Evolutionary conservation across 345 rosid species (phyloP), one percentile per base, ranked within the genome.

Genomic region (Eucalyptus globulus): DNA sequence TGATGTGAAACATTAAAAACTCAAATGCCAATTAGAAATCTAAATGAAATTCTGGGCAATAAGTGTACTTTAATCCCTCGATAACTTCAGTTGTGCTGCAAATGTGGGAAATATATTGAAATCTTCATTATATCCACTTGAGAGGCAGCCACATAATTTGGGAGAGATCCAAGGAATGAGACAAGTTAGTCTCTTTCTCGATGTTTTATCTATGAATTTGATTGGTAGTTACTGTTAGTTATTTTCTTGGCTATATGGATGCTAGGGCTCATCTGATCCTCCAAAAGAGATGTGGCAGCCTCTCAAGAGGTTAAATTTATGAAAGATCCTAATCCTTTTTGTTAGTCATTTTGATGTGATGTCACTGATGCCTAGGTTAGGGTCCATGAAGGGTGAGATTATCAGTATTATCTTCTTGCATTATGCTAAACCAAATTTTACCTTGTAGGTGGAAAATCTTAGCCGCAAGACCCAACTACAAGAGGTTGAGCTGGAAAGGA

Each of bases 401-500:
- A 86, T 58, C 54, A 49, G 40, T n/a, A 67, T 88, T 56, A 50
- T 89, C 60, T 87, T 44, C 87, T 87, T 90, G 22, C 86, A 91
- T 83, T 87, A 69, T 51, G 27, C 76, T 85, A 88, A 89, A 54
- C 88, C 90, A 88, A 89, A 27, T 86, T 87, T 87, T 89, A 37
- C 90, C 86, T 89, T 81, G 89, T 91, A 98, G 99, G 99, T 97
- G 90, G 99, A 98, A 89, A 95, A 43, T 95, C 99, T 98, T 89
- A 94, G 95, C 86, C 93, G 94, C 69, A 96, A 97, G 93, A 91
- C 97, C 62, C 99, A 96, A 89, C 93, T 94, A 72, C 99, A 98
- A 93, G 99, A 98, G 90, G 90, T 90, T 92, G 99, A 98, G 91
- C 94, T 98, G 90, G 98, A 98, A 93, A 95, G 96, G 93, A 95